phyloP scores from a whole-genome alignment of 331 rosid genomes.

The Malus hybrid region DNA sequence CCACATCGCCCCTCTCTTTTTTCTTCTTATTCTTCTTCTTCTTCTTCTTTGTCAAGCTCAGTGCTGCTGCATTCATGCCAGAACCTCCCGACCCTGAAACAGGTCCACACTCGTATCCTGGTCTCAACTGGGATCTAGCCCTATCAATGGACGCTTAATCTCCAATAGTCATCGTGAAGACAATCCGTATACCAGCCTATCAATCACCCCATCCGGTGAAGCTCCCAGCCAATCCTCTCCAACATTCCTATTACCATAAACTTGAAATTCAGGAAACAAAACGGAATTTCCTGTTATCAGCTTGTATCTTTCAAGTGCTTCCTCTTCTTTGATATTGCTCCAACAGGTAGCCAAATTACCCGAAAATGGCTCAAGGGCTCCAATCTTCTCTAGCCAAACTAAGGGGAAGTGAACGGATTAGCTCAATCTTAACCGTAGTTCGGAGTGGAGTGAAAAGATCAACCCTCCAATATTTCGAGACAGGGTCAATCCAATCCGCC shows the following conservation, averaged over 20 bases:
- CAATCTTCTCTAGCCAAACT: constrained; percentile 69
- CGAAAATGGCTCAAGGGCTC: constrained; percentile 62
- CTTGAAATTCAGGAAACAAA: constrained; percentile 71
- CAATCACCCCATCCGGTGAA: constrained; percentile 72
- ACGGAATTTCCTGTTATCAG: constrained; percentile 67
- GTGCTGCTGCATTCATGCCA: constrained; percentile 21
- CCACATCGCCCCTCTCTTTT: background rate
- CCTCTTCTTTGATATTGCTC: constrained; percentile 82
- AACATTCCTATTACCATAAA: constrained; percentile 26
- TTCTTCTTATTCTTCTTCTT: background rate
- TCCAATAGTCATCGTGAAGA: constrained; percentile 62
- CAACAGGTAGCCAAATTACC: constrained; percentile 79
- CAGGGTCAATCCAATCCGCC: too few species aligned
- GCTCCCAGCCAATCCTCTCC: constrained; percentile 64
- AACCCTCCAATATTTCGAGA: too few species aligned
- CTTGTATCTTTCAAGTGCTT: constrained; percentile 82
- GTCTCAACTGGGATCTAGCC: constrained; percentile 20
- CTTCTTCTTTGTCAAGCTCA: background rate
- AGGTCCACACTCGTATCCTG: constrained; percentile 26
- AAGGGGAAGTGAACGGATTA: too few species aligned
- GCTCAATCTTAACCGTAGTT: too few species aligned
- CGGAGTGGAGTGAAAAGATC: too few species aligned
- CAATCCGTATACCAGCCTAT: constrained; percentile 45
- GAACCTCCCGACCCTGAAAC: constrained; percentile 18
- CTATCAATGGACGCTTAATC: constrained; percentile 56